Conservation (phyloP, 192 early-diverging fungal genomes). For the Geranomyces variabilis region DNA sequence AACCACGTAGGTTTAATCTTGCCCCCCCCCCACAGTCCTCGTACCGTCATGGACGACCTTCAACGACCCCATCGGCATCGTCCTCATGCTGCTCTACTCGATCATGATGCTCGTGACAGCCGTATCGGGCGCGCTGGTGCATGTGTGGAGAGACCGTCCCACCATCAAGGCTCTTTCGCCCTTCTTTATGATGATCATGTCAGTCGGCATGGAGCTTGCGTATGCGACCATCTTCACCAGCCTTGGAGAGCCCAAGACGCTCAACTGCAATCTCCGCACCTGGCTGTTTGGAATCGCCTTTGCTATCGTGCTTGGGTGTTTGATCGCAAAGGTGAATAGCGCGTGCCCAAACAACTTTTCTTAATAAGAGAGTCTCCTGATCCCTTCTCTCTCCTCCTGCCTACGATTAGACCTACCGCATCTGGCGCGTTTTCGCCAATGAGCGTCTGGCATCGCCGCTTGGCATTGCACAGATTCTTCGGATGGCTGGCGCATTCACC, state of each 20-base stretch:
- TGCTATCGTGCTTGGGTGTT: constrained; percentile 11
- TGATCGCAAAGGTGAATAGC: constrained; percentile 13
- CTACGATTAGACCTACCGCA: constrained; percentile 2
- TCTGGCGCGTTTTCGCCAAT: constrained; percentile 17
- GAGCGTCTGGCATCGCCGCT: constrained; percentile 19
- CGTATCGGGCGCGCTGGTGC: not conserved
- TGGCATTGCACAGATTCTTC: not conserved
- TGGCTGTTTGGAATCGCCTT: constrained; percentile 12
- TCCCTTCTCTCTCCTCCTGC: not conserved
- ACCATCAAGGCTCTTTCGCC: constrained; percentile 13
- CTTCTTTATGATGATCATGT: constrained; percentile 20
- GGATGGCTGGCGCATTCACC: constrained; percentile 6
- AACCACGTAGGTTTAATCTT: not conserved
- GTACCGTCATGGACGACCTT: constrained; percentile 5
- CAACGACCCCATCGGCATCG: constrained; percentile 13
- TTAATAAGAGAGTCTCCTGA: too few relatives aligned
- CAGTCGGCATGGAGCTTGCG: constrained; percentile 8
- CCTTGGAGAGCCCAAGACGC: not conserved
- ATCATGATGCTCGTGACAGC: constrained; percentile 9
- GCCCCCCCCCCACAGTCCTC: constrained; percentile 9
- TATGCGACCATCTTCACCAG: constrained; percentile 17
- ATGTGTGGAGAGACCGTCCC: not conserved
- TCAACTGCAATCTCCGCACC: constrained; percentile 1
- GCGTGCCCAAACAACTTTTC: too few relatives aligned
- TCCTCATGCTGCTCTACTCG: constrained; percentile 17